These are phyloP conservation scores for Vicia faba DNA, from an alignment of 306 rosid genomes.

Conservation along the genomic window DNA sequence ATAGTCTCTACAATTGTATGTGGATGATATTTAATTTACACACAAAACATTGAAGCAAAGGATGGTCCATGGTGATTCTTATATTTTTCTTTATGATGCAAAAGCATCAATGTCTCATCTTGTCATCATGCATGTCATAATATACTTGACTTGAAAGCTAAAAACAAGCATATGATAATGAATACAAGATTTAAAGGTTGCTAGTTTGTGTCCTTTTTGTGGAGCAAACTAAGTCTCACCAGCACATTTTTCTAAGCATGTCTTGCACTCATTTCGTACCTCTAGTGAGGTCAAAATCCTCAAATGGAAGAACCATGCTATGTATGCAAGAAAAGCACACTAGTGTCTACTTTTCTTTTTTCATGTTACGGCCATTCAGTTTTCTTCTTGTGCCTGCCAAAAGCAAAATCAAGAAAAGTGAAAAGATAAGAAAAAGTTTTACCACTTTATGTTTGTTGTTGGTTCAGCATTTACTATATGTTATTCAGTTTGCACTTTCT, in stretches of 20 bases:
- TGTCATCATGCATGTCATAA: conserved; percentile 39
- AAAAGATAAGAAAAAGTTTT: conserved; percentile 22
- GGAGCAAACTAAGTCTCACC: conserved; percentile 32
- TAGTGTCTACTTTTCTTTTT: conserved; percentile 22
- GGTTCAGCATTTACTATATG: conserved; percentile 38
- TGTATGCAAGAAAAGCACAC: conserved; percentile 30
- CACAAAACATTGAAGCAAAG: conserved; percentile 24
- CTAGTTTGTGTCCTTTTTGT: conserved; percentile 23
- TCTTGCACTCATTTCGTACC: conserved; percentile 33
- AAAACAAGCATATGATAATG: conserved; percentile 36
- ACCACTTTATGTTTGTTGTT: conserved; percentile 42
- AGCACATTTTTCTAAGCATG: conserved; percentile 28
- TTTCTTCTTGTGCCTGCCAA: conserved; percentile 23
- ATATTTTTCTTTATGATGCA: conserved; percentile 16
- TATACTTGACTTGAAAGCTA: conserved; percentile 48
- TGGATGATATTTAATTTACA: neutral
- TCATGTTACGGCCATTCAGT: conserved; percentile 11
- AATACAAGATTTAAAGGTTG: neutral
- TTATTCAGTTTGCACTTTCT: conserved; percentile 27
- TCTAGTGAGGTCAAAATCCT: conserved; percentile 26
- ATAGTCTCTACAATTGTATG: too few species aligned
- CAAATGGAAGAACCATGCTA: conserved; percentile 1
- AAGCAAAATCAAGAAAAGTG: conserved; percentile 33
- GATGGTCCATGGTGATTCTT: conserved; percentile 41
- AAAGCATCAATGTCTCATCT: conserved; percentile 31